phyloP scores from a whole-genome alignment of 2,329 filamentous ascomycete species.

The Aureobasidium vineae region DNA sequence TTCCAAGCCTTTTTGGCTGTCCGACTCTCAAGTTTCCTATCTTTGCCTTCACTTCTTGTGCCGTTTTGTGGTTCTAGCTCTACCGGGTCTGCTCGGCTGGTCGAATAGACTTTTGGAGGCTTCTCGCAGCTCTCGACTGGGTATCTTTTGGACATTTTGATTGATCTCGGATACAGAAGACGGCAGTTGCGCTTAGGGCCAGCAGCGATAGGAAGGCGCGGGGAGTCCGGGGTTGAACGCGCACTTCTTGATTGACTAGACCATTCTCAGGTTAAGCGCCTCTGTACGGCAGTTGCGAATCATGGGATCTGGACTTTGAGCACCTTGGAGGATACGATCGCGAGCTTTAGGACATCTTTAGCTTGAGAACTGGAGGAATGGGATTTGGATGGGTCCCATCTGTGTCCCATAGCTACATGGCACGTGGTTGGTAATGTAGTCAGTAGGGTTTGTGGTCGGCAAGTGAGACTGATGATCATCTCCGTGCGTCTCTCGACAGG shows the following conservation, averaged over 20 bases:
- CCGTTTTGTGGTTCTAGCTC: background rate
- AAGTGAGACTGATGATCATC: too few relatives aligned
- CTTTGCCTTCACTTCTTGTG: background rate
- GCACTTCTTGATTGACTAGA: background rate
- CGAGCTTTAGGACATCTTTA: background rate
- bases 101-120: background rate
- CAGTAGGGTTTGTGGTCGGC: background rate
- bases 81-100: background rate
- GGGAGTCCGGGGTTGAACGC: background rate
- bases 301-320: background rate
- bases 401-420: background rate
- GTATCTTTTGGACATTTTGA: background rate
- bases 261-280: background rate
- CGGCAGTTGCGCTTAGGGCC: conserved; percentile 19
- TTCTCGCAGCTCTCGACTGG: background rate
- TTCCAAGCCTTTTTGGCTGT: background rate
- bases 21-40: background rate
- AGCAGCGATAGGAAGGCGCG: background rate
- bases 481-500: too few relatives aligned
- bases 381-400: background rate
- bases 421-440: background rate
- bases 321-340: background rate
- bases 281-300: background rate
- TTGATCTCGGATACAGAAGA: conserved; percentile 5
- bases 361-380: background rate